Evolutionary conservation across 2,329 filamentous ascomycete genomes (phyloP), one percentile per base, ranked within the genome.

Genomic region (Penicillium concentricum): DNA sequence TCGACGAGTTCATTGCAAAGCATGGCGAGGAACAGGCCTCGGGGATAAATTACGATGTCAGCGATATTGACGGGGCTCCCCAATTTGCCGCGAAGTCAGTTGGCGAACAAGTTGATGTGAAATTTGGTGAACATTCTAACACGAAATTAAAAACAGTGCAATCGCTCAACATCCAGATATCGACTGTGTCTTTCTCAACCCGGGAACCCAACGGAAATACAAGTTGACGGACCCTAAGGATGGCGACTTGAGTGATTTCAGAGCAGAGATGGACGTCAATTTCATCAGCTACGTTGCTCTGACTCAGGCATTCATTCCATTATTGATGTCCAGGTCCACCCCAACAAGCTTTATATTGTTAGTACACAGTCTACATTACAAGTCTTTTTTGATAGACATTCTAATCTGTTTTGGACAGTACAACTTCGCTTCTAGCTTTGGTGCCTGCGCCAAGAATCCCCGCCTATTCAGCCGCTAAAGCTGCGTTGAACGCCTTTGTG

Each of bases 401-500:
- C 13, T 49, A 15, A 49, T 15, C 2, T n/a, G 4, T 28, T 20
- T 12, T 28, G 20, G 5, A 44, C 54, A 74, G 76, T 54, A 78
- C 75, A 1, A 67, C 69, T 12, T 79, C 77, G 0, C 76, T 75
- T 45, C 72, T 84, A 3, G 75, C 76, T 9, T 68, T 83, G 10
- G 71, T 84, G 12, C 82, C 81, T 0, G 71, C 78, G 2, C 67
- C 73, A n/a, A 68, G 71, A 0, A 75, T 79, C 62, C 75, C 78
- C 1, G 81, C 79, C 35, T 85, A 84, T 72, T 82, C 77, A 51
- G 80, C 80, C 2, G 78, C 78, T 12, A 53, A 53, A 28, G 51
- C 51, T n/a, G 51, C 51, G 1, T 8, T 53, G 24, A 37, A 41
- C 10, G 42, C 43, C 7, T 53, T 53, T n/a, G 8, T 34, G 5